Conservation (phyloP, 495 filamentous ascomycete genomes). For the Emericellopsis terricola region DNA sequence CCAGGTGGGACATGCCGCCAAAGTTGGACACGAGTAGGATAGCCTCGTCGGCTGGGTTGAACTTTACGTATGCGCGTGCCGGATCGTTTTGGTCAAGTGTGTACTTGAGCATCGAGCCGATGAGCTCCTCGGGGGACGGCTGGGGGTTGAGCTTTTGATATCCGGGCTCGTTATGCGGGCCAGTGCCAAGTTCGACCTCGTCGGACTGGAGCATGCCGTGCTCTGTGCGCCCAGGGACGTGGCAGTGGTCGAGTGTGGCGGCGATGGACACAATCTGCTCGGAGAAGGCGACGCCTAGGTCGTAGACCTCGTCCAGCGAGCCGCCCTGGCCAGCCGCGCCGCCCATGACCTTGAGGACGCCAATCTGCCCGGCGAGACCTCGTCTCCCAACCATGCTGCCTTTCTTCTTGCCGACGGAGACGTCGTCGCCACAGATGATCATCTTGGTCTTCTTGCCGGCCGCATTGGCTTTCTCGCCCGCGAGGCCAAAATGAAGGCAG, state of each 20-base stretch:
- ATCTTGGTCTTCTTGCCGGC: constrained; percentile 33
- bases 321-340: constrained; percentile 23
- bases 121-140: constrained; percentile 32
- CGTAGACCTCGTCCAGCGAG: constrained; percentile 34
- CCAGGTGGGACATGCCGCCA: constrained; percentile 42
- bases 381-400: constrained; percentile 36
- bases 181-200: constrained; percentile 38
- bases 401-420: constrained; percentile 36
- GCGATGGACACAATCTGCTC: constrained; percentile 39
- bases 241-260: constrained; percentile 42
- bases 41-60: constrained; percentile 32
- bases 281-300: constrained; percentile 35
- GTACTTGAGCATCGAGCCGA: constrained; percentile 33
- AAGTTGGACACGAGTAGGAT: constrained; percentile 43
- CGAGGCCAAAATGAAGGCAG: constrained; percentile 45
- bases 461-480: constrained; percentile 40
- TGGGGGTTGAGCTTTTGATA: constrained; percentile 36
- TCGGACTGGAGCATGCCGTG: constrained; percentile 28
- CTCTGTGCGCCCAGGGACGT: constrained; percentile 40
- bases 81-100: constrained; percentile 35
- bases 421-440: constrained; percentile 42
- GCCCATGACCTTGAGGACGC: constrained; percentile 21
- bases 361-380: constrained; percentile 36
- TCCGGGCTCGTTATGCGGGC: constrained; percentile 45
- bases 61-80: constrained; percentile 39